Conservation (phyloP, 2,329 filamentous ascomycete genomes). For the Sporothrix brasiliensis region DNA sequence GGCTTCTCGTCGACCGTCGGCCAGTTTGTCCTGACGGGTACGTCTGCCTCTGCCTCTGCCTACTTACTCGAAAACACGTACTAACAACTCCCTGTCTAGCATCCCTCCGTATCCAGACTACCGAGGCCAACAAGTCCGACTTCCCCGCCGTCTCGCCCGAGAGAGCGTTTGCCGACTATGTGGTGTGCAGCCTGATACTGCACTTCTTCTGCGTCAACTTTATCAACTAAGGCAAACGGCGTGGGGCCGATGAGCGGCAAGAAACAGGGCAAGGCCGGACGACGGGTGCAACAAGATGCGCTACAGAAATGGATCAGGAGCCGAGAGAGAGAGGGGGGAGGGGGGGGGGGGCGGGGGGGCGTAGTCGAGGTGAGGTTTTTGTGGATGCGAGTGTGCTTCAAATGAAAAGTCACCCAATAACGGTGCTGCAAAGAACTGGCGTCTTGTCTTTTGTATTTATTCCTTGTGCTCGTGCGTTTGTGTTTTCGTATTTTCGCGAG, state of each 20-base stretch:
- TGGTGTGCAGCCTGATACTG: constrained; percentile 91
- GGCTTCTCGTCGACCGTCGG: constrained; percentile 94
- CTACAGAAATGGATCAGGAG: too few relatives aligned
- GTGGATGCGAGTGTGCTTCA: not conserved
- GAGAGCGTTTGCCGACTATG: constrained; percentile 92
- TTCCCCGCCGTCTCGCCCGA: constrained; percentile 78
- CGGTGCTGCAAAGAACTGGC: constrained; percentile 27
- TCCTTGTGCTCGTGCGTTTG: not conserved
- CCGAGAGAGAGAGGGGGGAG: not conserved
- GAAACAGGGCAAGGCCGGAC: not conserved
- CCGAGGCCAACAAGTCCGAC: constrained; percentile 75
- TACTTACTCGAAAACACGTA: too few relatives aligned
- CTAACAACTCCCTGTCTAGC: constrained; percentile 46
- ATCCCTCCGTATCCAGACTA: constrained; percentile 88
- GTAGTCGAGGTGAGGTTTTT: too few relatives aligned
- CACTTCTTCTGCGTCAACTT: constrained; percentile 99
- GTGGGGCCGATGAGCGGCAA: not conserved
- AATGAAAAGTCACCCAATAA: not conserved
- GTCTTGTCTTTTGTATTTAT: constrained; percentile 16
- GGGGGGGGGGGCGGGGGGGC: too few relatives aligned
- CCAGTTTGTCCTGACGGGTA: constrained; percentile 94
- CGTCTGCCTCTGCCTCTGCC: constrained; percentile 41
- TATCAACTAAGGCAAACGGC: constrained; percentile 71
- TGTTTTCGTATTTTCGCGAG: not conserved
- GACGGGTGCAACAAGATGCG: not conserved